Percentiles rank a stretch among this genome's conserved stretches.
Conservation (phyloP, 2,329 filamentous ascomycete genomes). For the Elsinoe batatas region DNA sequence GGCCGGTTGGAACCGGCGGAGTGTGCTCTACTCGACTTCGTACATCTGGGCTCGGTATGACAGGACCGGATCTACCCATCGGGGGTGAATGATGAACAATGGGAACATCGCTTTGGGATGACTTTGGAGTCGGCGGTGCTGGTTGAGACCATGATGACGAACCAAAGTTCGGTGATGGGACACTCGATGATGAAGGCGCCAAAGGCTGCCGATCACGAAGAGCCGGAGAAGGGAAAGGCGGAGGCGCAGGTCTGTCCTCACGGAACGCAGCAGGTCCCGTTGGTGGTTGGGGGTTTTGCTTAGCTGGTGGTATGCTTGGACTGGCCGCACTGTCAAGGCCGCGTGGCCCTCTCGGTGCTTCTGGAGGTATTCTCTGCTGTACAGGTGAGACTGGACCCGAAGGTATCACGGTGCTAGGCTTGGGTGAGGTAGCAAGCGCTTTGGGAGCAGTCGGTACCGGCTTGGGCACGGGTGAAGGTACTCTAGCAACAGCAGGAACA, state of each 20-base stretch:
- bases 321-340: slow-evolving; percentile 21
- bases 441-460: slow-evolving; percentile 28
- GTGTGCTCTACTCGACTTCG: slow-evolving; percentile 2
- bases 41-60: neutral
- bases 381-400: slow-evolving; percentile 3
- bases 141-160: neutral
- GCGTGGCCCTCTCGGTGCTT: slow-evolving; percentile 26
- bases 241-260: neutral
- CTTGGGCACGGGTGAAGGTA: slow-evolving; percentile 14
- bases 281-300: neutral
- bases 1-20: slow-evolving; percentile 16
- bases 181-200: neutral
- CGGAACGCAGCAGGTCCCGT: slow-evolving; percentile 8
- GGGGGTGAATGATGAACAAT: neutral
- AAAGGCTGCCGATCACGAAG: neutral
- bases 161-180: slow-evolving; percentile 3
- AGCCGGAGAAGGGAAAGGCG: neutral
- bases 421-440: slow-evolving; percentile 20
- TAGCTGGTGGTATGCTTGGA: neutral
- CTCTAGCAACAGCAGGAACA: slow-evolving; percentile 4
- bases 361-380: slow-evolving; percentile 18
- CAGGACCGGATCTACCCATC: neutral
- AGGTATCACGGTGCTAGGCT: slow-evolving; percentile 27
- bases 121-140: slow-evolving; percentile 11
- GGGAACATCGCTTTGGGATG: neutral